Conservation (phyloP, 495 filamentous ascomycete genomes). For the Penicillium crystallinum region DNA sequence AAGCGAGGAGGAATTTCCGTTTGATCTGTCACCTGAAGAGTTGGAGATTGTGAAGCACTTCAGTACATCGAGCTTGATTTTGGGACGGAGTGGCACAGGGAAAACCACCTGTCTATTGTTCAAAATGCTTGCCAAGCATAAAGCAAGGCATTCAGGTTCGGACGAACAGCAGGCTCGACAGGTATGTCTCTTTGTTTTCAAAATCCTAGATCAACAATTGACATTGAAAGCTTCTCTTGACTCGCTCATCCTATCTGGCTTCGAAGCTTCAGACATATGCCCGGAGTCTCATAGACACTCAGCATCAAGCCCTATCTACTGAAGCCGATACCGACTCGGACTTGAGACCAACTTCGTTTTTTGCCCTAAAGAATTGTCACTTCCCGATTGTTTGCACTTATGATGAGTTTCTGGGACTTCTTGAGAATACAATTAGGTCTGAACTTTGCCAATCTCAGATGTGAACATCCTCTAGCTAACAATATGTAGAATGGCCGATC, state of each 20-base stretch:
- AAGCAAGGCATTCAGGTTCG: constrained; percentile 4
- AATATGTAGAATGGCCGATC: constrained; percentile 4
- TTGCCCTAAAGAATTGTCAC: constrained; percentile 19
- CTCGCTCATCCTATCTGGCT: constrained; percentile 30
- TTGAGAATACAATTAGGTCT: constrained; percentile 26
- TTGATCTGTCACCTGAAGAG: constrained; percentile 36
- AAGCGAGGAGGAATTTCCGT: constrained; percentile 28
- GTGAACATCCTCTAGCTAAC: background rate
- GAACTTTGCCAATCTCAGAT: background rate
- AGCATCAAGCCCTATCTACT: background rate
- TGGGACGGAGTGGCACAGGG: constrained; percentile 43
- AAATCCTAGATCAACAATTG: background rate
- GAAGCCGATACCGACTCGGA: background rate
- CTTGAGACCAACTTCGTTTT: constrained; percentile 12
- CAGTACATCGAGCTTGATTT: constrained; percentile 29
- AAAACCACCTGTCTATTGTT: constrained; percentile 43
- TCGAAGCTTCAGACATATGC: constrained; percentile 30
- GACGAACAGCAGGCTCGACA: constrained; percentile 20
- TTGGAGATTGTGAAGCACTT: constrained; percentile 29
- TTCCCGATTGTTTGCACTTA: constrained; percentile 44
- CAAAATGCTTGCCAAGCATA: constrained; percentile 31
- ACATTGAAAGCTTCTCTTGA: constrained; percentile 33
- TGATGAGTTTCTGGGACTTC: constrained; percentile 27
- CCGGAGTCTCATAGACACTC: constrained; percentile 25
- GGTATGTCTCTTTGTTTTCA: constrained; percentile 12